phyloP scores from a whole-genome alignment of 495 filamentous ascomycete genomes.

The Aspergillus heteromorphus region DNA sequence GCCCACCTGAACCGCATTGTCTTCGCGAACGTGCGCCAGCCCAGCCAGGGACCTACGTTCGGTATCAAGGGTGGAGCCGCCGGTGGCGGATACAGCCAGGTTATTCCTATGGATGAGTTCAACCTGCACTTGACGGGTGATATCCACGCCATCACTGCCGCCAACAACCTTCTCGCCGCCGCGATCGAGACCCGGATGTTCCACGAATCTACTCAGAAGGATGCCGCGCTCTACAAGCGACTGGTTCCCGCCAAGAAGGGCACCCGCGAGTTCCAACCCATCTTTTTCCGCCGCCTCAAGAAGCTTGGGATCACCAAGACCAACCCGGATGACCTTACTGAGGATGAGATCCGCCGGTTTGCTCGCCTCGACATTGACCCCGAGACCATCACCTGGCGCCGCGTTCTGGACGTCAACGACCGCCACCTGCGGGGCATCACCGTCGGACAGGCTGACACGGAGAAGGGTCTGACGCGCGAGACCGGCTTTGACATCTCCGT shows the following conservation, averaged over 20 bases:
- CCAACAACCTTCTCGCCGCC: conserved; percentile 96
- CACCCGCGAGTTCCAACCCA: conserved; percentile 75
- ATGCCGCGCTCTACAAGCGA: conserved; percentile 80
- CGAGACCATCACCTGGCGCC: conserved; percentile 93
- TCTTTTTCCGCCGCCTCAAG: conserved; percentile 87
- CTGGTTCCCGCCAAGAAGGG: conserved; percentile 88
- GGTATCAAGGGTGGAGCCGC: conserved; percentile 98
- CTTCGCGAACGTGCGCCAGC: conserved; percentile 96
- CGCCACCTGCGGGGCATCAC: conserved; percentile 84
- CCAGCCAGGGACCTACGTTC: conserved; percentile 95
- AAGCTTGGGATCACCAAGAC: conserved; percentile 96
- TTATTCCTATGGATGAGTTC: conserved; percentile 99
- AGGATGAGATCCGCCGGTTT: conserved; percentile 82
- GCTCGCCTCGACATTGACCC: conserved; percentile 94
- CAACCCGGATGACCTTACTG: conserved; percentile 79
- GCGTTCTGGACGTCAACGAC: conserved; percentile 96
- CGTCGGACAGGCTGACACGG: conserved; percentile 79
- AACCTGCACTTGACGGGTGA: conserved; percentile 97
- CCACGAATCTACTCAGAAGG: conserved; percentile 92
- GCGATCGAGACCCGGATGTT: conserved; percentile 98
- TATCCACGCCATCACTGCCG: conserved; percentile 94
- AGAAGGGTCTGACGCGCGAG: conserved; percentile 77
- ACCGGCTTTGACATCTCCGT: conserved; percentile 98
- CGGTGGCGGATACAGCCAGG: conserved; percentile 95
- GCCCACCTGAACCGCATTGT: conserved; percentile 80